Percentiles rank a stretch among this genome's conserved stretches.
Evolutionary conservation across 1,284 basidiomycete genomes (phyloP).

Genomic region (Xerocomus nothofagi): DNA sequence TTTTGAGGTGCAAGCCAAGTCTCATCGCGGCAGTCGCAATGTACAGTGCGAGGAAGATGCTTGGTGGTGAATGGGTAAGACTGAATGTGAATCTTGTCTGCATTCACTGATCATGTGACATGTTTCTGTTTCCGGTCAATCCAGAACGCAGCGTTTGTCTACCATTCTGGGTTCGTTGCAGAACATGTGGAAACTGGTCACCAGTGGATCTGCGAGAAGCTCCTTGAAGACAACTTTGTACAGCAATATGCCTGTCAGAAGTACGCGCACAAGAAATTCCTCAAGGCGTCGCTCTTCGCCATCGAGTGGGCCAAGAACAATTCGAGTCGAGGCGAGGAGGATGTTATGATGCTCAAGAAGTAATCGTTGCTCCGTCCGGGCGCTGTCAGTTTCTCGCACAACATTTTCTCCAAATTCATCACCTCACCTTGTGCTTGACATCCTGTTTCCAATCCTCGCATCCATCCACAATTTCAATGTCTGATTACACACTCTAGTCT

Average conservation of each 20-base stretch:
- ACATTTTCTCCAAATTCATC: constrained; percentile 30
- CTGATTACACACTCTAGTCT: constrained; percentile 40
- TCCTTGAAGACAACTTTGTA: constrained; percentile 80
- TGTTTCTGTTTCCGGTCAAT: constrained; percentile 31
- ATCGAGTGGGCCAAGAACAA: constrained; percentile 64
- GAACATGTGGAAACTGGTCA: constrained; percentile 86
- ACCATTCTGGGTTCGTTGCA: constrained; percentile 92
- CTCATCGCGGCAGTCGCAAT: constrained; percentile 97
- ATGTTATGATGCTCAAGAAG: constrained; percentile 51
- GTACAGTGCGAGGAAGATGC: constrained; percentile 92
- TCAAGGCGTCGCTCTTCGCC: constrained; percentile 80
- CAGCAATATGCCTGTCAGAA: constrained; percentile 93
- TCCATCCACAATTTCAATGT: constrained; percentile 38
- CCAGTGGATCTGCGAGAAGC: constrained; percentile 80
- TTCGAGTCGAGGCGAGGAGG: constrained; percentile 33
- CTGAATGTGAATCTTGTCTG: constrained; percentile 19
- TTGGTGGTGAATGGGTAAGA: constrained; percentile 91
- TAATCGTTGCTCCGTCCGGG: constrained; percentile 32
- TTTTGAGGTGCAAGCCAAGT: constrained; percentile 92
- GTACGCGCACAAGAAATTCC: constrained; percentile 96
- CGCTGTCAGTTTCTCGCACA: constrained; percentile 26
- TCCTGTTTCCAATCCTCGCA: constrained; percentile 37
- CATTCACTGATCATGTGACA: constrained; percentile 50
- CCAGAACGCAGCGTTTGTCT: constrained; percentile 90
- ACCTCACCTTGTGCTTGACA: constrained; percentile 38